A percentile compares a stretch with the other conserved stretches of the same genome.
phyloP scores from a whole-genome alignment of 1,284 basidiomycete genomes.

The Phlebopus sp. region DNA sequence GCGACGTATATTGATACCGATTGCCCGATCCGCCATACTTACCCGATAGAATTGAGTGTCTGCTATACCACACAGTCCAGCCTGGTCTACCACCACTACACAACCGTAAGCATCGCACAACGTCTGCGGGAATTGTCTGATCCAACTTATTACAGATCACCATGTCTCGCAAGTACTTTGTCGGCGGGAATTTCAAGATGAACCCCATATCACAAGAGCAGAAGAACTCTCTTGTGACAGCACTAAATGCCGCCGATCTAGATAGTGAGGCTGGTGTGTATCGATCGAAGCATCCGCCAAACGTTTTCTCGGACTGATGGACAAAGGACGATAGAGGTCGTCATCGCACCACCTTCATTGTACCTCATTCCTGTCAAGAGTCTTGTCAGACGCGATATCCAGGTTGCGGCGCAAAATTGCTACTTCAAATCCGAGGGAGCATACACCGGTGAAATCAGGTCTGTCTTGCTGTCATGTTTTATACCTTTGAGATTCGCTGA shows the following conservation, averaged over 20 bases:
- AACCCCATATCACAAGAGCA: constrained; percentile 72
- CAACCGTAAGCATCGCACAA: too few relatives aligned
- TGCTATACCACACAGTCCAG: too few relatives aligned
- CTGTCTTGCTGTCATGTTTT: constrained; percentile 13
- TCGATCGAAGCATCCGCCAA: background rate
- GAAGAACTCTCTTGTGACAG: constrained; percentile 63
- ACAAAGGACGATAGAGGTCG: constrained; percentile 63
- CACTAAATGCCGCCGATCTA: constrained; percentile 74
- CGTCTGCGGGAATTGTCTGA: too few relatives aligned
- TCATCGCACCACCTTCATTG: constrained; percentile 85
- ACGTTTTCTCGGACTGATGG: constrained; percentile 4
- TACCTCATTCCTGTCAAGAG: constrained; percentile 75
- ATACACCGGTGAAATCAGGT: constrained; percentile 95
- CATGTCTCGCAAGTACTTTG: constrained; percentile 82
- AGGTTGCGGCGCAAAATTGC: constrained; percentile 91
- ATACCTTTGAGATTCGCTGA: background rate
- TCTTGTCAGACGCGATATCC: constrained; percentile 58
- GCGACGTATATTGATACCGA: too few relatives aligned
- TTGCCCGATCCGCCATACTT: too few relatives aligned
- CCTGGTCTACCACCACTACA: too few relatives aligned
- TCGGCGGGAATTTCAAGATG: constrained; percentile 97
- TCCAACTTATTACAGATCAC: background rate
- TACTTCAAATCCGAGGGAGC: constrained; percentile 86
- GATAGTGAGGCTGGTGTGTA: constrained; percentile 71
- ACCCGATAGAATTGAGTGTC: too few relatives aligned